phyloP scores from a whole-genome alignment of 2,329 filamentous ascomycete genomes.

The Huntiella omanensis region DNA sequence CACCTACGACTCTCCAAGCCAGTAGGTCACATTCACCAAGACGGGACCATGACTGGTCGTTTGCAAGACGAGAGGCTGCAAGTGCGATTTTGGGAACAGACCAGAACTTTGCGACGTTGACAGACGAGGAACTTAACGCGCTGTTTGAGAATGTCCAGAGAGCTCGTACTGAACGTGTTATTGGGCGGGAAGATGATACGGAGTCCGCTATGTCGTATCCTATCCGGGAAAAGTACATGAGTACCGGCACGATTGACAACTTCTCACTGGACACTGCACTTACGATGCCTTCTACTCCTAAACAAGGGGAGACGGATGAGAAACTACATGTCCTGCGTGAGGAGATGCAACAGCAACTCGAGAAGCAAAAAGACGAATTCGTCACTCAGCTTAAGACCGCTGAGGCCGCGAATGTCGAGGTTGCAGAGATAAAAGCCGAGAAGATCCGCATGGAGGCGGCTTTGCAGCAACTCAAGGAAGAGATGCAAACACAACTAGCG shows the following conservation, averaged over 20 bases:
- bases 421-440: conserved; percentile 68
- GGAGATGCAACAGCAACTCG: conserved; percentile 66
- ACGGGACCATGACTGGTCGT: conserved; percentile 84
- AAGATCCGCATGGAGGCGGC: conserved; percentile 73
- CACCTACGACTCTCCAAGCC: background rate
- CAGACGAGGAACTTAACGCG: conserved; percentile 83
- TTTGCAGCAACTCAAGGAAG: conserved; percentile 57
- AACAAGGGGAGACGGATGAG: conserved; percentile 57
- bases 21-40: conserved; percentile 60
- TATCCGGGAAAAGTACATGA: conserved; percentile 84
- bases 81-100: conserved; percentile 75
- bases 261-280: conserved; percentile 87
- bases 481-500: conserved; percentile 74
- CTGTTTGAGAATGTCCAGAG: conserved; percentile 88
- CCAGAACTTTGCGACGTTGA: conserved; percentile 75
- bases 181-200: conserved; percentile 62
- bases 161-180: conserved; percentile 59
- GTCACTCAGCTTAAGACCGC: conserved; percentile 58
- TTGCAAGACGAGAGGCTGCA: conserved; percentile 83
- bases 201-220: conserved; percentile 82
- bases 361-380: conserved; percentile 69
- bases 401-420: conserved; percentile 56
- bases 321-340: conserved; percentile 56
- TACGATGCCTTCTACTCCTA: conserved; percentile 86
- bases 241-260: conserved; percentile 84